Percentiles rank a stretch among this genome's conserved stretches.
phyloP scores from a whole-genome alignment of 2,329 filamentous ascomycete genomes.

The Zymoseptoria crescenta region DNA sequence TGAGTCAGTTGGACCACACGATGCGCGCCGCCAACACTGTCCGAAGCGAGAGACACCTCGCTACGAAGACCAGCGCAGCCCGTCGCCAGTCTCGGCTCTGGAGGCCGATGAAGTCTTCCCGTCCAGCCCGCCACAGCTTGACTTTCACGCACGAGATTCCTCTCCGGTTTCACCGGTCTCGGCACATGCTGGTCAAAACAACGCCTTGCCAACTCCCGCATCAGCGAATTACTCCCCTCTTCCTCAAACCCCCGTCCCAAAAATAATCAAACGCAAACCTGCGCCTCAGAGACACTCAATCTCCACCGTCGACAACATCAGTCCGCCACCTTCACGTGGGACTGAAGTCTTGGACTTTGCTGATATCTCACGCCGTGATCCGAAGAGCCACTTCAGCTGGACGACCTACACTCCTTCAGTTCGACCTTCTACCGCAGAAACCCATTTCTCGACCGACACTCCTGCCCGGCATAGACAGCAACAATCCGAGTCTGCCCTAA shows the following conservation, averaged over 20 bases:
- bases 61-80: slow-evolving; percentile 4
- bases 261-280: slow-evolving; percentile 24
- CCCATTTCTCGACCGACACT: not conserved
- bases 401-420: slow-evolving; percentile 21
- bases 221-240: not conserved
- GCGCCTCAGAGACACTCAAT: slow-evolving; percentile 10
- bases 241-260: slow-evolving; percentile 1
- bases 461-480: not conserved
- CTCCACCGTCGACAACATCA: slow-evolving; percentile 18
- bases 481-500: not conserved
- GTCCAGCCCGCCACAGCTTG: slow-evolving; percentile 7
- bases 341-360: slow-evolving; percentile 3
- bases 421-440: not conserved
- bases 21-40: slow-evolving; percentile 4
- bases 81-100: slow-evolving; percentile 18
- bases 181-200: slow-evolving; percentile 7
- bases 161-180: slow-evolving; percentile 23
- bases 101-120: slow-evolving; percentile 17
- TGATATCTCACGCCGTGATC: slow-evolving; percentile 7
- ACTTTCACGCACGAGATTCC: slow-evolving; percentile 4
- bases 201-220: not conserved
- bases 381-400: slow-evolving; percentile 29
- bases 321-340: slow-evolving; percentile 10
- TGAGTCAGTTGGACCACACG: slow-evolving; percentile 6
- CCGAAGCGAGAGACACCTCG: not conserved